A percentile compares a stretch with the other conserved stretches of the same genome.
Conservation (phyloP, 345 rosid species). For the Draba incana region DNA sequence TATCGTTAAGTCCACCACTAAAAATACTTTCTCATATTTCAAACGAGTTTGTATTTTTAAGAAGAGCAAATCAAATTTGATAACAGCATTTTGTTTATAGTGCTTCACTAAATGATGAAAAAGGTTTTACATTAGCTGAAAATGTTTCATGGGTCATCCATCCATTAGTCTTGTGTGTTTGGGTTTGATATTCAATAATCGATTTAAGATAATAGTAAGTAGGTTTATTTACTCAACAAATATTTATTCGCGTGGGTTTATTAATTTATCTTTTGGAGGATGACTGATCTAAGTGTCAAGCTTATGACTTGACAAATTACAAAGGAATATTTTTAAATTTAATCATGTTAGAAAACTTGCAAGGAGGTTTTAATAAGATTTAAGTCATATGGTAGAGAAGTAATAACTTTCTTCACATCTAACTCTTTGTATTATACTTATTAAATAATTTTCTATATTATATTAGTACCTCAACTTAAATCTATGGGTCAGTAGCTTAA, state of each 20-base stretch:
- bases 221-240: background rate
- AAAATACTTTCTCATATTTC: background rate
- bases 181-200: background rate
- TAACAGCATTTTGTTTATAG: slow-evolving; percentile 6
- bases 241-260: background rate
- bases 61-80: slow-evolving; percentile 24
- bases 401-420: no score
- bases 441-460: no score
- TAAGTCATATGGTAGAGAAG: no score
- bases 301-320: background rate
- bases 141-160: background rate
- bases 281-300: slow-evolving; percentile 1
- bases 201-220: background rate
- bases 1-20: slow-evolving; percentile 26
- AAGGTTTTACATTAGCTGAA: background rate
- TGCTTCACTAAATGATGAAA: slow-evolving; percentile 1
- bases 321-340: background rate
- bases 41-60: background rate
- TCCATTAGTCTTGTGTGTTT: background rate
- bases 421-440: no score
- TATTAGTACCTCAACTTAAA: background rate
- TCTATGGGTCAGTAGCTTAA: slow-evolving; percentile 8
- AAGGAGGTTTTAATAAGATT: no score
- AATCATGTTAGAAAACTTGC: background rate
- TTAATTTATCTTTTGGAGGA: background rate